Evolutionary conservation across 345 rosid species (phyloP).

Genomic region (Balakata baccata): DNA sequence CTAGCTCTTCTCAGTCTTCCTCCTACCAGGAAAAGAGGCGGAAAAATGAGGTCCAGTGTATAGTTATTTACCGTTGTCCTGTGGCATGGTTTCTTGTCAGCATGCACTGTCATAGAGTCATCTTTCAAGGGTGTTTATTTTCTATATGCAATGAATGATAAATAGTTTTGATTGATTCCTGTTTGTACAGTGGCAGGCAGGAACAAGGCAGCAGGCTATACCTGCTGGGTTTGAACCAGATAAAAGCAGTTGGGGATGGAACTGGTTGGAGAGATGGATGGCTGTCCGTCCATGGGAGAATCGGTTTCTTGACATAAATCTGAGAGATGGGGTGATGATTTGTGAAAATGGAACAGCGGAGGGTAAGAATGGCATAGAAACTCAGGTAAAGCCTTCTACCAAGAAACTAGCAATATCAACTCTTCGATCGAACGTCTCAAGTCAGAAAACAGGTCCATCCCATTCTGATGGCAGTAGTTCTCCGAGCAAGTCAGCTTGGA

Average conservation of each 20-base stretch:
- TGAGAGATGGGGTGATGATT: constrained; percentile 67
- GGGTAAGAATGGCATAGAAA: constrained; percentile 42
- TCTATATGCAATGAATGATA: background rate
- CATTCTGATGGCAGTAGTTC: constrained; percentile 62
- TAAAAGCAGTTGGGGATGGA: constrained; percentile 99
- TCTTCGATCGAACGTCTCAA: constrained; percentile 39
- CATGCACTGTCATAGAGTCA: background rate
- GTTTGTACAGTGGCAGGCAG: constrained; percentile 89
- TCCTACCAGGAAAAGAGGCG: background rate
- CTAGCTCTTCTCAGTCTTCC: background rate
- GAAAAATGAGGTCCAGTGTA: background rate
- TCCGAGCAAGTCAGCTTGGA: constrained; percentile 53
- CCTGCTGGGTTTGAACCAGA: constrained; percentile 80
- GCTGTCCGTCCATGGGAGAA: constrained; percentile 99
- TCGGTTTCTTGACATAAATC: constrained; percentile 86
- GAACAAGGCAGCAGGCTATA: constrained; percentile 61
- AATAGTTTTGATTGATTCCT: background rate
- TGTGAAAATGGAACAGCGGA: constrained; percentile 48
- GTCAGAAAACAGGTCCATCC: constrained; percentile 66
- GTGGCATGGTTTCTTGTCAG: background rate
- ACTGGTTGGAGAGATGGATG: constrained; percentile 99
- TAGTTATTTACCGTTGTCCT: background rate
- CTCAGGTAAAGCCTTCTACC: constrained; percentile 47
- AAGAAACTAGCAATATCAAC: constrained; percentile 48
- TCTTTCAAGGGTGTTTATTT: background rate